These are phyloP conservation scores for Tuber brumale DNA, from an alignment of 495 filamentous ascomycete genomes.

Conservation along the genomic window DNA sequence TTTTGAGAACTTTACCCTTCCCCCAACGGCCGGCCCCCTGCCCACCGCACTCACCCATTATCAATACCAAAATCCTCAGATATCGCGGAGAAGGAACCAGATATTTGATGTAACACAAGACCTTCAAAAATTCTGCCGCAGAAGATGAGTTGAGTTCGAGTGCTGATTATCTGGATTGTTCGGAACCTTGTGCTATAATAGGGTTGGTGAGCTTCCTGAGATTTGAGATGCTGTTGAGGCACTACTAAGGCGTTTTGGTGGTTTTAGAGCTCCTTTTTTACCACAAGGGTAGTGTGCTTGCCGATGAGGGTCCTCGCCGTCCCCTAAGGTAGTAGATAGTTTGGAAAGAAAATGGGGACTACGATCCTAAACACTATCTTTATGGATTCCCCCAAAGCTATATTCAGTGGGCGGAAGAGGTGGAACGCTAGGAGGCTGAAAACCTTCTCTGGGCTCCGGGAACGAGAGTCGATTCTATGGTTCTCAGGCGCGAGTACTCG, in stretches of 20 bases:
- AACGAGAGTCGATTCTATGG: background rate
- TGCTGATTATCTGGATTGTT: background rate
- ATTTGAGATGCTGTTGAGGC: background rate
- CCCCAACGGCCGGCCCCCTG: background rate
- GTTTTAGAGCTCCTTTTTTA: constrained; percentile 3
- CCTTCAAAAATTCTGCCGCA: background rate
- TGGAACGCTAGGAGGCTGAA: background rate
- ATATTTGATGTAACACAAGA: background rate
- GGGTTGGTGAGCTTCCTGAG: background rate
- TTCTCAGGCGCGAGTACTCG: background rate
- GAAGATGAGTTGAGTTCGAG: background rate
- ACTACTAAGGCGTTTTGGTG: background rate
- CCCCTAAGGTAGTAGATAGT: background rate
- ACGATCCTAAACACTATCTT: background rate
- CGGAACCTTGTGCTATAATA: background rate
- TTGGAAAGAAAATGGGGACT: background rate
- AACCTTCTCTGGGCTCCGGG: background rate
- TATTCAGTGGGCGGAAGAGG: background rate
- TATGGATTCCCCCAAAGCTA: background rate
- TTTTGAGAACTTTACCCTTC: background rate
- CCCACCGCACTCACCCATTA: background rate
- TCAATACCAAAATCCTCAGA: background rate
- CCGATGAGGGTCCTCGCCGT: constrained; percentile 2
- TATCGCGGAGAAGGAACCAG: background rate
- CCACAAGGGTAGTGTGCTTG: background rate